phyloP scores from a whole-genome alignment of 768 basidiomycete species.

The Amanita rimosa region DNA sequence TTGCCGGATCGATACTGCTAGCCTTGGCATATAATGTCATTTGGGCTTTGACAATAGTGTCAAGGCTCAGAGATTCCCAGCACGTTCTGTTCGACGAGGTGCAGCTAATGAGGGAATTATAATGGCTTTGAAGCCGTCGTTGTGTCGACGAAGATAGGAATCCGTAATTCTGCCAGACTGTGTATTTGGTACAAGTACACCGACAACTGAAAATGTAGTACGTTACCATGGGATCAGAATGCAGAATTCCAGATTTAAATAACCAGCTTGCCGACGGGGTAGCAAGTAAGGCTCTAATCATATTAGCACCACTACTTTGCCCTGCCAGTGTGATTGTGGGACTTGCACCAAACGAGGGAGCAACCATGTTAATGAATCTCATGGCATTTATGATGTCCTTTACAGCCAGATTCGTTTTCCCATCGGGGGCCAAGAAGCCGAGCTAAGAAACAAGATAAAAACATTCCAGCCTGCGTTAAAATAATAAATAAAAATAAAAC shows the following conservation, averaged over 20 bases:
- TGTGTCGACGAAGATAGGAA: conserved; percentile 50
- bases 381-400: conserved; percentile 59
- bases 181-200: too few species aligned
- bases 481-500: conserved; percentile 14
- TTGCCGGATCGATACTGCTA: conserved; percentile 35
- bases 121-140: conserved; percentile 37
- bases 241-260: conserved; percentile 71
- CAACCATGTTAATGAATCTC: conserved; percentile 43
- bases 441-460: conserved; percentile 29
- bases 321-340: conserved; percentile 63
- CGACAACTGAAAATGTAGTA: too few species aligned
- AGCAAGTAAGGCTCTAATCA: conserved; percentile 71
- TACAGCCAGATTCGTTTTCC: conserved; percentile 61
- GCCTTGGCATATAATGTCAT: conserved; percentile 31
- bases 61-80: conserved; percentile 34
- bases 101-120: conserved; percentile 38
- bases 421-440: conserved; percentile 64
- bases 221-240: conserved; percentile 80
- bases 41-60: conserved; percentile 44
- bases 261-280: conserved; percentile 57
- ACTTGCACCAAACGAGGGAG: conserved; percentile 60
- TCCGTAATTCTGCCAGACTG: conserved; percentile 52
- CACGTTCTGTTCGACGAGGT: conserved; percentile 35
- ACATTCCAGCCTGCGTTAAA: neutral
- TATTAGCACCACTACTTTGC: conserved; percentile 70